Base-by-base conservation (phyloP, 23 red algal genomes). In the Gracilariopsis chorda region DNA sequence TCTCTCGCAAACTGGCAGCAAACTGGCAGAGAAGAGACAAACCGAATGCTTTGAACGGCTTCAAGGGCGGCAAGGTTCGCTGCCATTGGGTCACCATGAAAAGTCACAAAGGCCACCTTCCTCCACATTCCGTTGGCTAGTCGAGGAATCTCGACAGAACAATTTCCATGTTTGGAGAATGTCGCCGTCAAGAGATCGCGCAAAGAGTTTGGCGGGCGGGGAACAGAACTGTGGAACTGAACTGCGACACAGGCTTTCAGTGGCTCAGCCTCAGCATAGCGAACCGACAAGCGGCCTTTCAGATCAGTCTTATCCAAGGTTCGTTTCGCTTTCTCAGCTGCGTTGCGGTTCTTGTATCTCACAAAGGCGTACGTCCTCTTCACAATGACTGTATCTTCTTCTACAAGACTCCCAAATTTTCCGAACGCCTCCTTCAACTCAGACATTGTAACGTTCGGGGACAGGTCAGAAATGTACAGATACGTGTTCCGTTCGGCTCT, bases 141-240 rank as follows among this genome's bases (percentile, higher is more conserved):
- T 36, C 88, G 74, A 57, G 88, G 88, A 82, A 91, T 91, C n/a
- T 91, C 88, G 2, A 91, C 77, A 12, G 77, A 68, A 44, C 88
- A 91, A 46, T 91, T 80, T 1, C 88, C 88, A 82, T 91, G 60
- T 49, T 91, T 91, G 9, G 88, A 91, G 70, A 91, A 91, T 10
- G 88, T 91, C 8, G 88, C 74, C 45, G 44, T 48, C 52, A 91
- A 27, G 6, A 91, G 62, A 55, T 91, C 88, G 0, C 77, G 74
- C 0, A 91, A 75, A 41, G 88, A 91, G 21, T 80, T 82, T 2
- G 88, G 88, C 32, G 88, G 88, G 21, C 77, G 48, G 32, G 74
- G 74, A 14, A 91, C 75, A 32, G 74, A 82, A 21, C 75, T 82
- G 28, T 91, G 88, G 58, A 91, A 91, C 57, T 91, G 88, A 9